A percentile compares a stretch with the other conserved stretches of the same genome.
Evolutionary conservation across 192 early-diverging fungal species (phyloP).

Genomic region (Obelidium mucronatum): DNA sequence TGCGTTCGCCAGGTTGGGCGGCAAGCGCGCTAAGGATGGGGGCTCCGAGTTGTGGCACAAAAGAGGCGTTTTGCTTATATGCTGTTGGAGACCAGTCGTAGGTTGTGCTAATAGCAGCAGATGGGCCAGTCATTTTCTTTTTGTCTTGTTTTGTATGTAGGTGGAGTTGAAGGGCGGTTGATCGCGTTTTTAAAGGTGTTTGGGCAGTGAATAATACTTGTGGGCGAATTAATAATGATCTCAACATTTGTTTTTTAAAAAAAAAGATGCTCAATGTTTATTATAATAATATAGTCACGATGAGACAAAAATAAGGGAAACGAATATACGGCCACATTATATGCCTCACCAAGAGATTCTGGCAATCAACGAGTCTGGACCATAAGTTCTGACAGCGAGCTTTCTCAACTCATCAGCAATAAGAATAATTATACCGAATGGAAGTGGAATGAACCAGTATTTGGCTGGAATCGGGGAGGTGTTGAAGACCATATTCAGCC

Average conservation of each 20-base stretch:
- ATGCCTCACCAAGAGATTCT: conserved; percentile 72
- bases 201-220: no score
- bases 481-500: conserved; percentile 64
- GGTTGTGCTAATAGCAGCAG: not conserved
- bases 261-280: no score
- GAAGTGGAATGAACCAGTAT: conserved; percentile 73
- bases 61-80: conserved; percentile 62
- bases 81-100: conserved; percentile 58
- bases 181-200: no score
- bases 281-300: no score
- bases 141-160: not conserved
- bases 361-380: conserved; percentile 50
- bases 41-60: conserved; percentile 60
- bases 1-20: conserved; percentile 58
- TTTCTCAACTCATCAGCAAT: conserved; percentile 73
- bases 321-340: no score
- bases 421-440: conserved; percentile 61
- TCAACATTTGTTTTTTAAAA: no score
- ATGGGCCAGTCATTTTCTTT: conserved; percentile 2
- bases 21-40: conserved; percentile 59
- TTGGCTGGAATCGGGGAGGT: conserved; percentile 64
- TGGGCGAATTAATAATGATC: no score
- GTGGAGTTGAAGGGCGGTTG: no score
- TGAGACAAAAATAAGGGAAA: no score
- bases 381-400: conserved; percentile 52